These are phyloP conservation scores for Fomitopsis pulvina DNA, from an alignment of 768 basidiomycete genomes.

Conservation along the genomic window DNA sequence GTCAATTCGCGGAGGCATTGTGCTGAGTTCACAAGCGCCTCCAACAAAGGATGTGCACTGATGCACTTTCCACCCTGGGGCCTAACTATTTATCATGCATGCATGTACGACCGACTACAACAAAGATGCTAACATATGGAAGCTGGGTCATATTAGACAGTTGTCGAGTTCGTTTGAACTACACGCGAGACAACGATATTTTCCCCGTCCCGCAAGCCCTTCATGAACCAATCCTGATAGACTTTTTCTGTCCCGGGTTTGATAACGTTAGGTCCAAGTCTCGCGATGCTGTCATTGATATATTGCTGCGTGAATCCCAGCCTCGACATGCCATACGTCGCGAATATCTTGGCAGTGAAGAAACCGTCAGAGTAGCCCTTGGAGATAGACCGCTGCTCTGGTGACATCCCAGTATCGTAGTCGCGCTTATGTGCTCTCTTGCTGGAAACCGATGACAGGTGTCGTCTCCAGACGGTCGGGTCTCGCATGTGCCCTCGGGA, in stretches of 20 bases:
- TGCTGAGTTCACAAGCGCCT: background rate
- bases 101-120: background rate
- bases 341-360: conserved; percentile 48
- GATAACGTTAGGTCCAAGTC: conserved; percentile 30
- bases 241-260: conserved; percentile 32
- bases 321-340: conserved; percentile 37
- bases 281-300: conserved; percentile 38
- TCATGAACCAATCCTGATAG: conserved; percentile 41
- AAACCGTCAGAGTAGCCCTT: conserved; percentile 59
- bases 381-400: conserved; percentile 20
- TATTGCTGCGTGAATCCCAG: conserved; percentile 60
- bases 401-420: conserved; percentile 3
- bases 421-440: background rate
- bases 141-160: background rate
- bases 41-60: background rate
- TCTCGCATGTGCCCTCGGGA: background rate
- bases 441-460: background rate
- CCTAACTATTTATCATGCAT: too few species aligned
- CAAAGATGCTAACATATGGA: background rate
- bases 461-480: background rate
- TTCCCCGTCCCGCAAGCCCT: conserved; percentile 44
- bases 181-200: conserved; percentile 6
- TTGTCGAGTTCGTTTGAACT: background rate
- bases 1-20: background rate
- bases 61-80: too few species aligned